phyloP scores from a whole-genome alignment of 2,329 filamentous ascomycete genomes.

The Alternaria sp. region DNA sequence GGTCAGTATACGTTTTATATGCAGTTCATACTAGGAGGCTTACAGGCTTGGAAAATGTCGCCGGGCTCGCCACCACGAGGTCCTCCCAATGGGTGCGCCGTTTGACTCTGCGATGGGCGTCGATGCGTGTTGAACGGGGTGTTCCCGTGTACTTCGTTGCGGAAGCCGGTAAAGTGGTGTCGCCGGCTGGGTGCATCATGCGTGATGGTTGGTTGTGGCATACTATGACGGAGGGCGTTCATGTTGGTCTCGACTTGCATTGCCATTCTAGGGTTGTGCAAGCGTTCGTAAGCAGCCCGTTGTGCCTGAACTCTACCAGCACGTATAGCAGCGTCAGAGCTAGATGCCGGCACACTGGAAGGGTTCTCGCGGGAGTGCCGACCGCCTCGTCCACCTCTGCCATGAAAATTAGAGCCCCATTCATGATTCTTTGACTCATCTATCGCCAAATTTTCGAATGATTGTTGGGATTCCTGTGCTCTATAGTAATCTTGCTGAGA shows the following conservation, averaged over 20 bases:
- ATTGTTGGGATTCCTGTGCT: background rate
- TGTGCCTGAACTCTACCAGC: constrained; percentile 27
- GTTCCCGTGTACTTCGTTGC: constrained; percentile 14
- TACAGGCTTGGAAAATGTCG: constrained; percentile 4
- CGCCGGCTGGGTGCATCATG: constrained; percentile 25
- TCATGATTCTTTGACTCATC: background rate
- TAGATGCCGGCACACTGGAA: constrained; percentile 12
- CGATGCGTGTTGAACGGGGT: constrained; percentile 13
- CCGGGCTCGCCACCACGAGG: too few relatives aligned
- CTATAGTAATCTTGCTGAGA: background rate
- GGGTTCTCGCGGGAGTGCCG: constrained; percentile 39
- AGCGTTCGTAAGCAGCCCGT: constrained; percentile 25
- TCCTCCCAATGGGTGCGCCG: too few relatives aligned
- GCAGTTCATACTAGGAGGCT: background rate
- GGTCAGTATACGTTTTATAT: background rate
- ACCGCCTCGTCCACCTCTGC: constrained; percentile 6
- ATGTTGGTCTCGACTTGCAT: constrained; percentile 8
- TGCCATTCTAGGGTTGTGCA: constrained; percentile 16
- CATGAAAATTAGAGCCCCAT: background rate
- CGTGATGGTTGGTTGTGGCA: constrained; percentile 20
- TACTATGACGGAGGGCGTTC: constrained; percentile 17
- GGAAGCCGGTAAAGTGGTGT: constrained; percentile 10
- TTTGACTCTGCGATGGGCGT: background rate
- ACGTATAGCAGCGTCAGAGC: constrained; percentile 1
- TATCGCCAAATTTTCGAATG: background rate